These are phyloP conservation scores for Claviceps maximensis DNA, from an alignment of 2,329 filamentous ascomycete species.

Conservation along the genomic window DNA sequence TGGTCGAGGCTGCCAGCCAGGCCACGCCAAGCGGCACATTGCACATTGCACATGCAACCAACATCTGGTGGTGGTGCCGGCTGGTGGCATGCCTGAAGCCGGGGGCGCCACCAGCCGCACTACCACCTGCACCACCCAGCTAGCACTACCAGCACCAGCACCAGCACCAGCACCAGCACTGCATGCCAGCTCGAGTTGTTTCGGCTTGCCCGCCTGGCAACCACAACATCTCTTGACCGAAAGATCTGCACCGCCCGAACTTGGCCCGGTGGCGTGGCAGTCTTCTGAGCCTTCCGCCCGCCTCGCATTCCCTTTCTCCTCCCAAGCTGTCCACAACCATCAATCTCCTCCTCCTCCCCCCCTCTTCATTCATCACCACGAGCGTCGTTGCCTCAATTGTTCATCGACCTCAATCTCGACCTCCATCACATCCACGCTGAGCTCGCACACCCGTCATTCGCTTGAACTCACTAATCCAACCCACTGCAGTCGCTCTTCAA, in stretches of 20 bases:
- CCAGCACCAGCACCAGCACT: background rate
- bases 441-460: background rate
- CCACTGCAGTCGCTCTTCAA: background rate
- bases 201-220: conserved; percentile 1
- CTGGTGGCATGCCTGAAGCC: background rate
- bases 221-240: background rate
- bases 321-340: background rate
- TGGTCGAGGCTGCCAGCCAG: background rate
- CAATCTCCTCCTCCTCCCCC: background rate
- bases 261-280: conserved; percentile 8
- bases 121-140: background rate
- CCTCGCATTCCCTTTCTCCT: background rate
- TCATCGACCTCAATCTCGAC: background rate
- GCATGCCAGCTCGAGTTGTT: background rate
- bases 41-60: no score
- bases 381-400: background rate
- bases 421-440: background rate
- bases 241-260: conserved; percentile 6
- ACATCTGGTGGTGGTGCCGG: background rate
- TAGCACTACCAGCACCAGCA: background rate
- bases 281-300: conserved; percentile 3
- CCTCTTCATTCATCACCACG: background rate
- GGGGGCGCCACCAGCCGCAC: background rate
- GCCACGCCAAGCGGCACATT: no score
- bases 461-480: background rate